Conservation (phyloP, 805 yeast genomes). For the Starmerella roubikii region DNA sequence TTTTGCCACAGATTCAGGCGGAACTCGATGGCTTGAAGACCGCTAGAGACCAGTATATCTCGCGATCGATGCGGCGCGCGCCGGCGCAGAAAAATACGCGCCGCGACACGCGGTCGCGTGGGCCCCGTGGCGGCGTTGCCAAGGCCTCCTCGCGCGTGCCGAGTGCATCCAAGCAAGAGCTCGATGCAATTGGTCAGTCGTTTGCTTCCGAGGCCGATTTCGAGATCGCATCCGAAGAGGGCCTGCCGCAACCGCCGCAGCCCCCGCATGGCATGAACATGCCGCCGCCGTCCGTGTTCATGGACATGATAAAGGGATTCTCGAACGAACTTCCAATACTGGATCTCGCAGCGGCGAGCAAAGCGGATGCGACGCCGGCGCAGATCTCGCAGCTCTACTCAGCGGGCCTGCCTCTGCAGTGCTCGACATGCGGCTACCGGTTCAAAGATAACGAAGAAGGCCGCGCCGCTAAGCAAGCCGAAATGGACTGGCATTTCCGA, state of each 20-base stretch:
- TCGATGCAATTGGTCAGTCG: not conserved
- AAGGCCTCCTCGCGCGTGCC: not conserved
- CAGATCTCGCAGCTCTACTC: slow-evolving; percentile 32
- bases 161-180: not conserved
- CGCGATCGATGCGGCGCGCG: not conserved
- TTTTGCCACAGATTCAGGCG: slow-evolving; percentile 22
- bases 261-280: too few relatives aligned
- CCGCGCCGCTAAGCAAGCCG: slow-evolving; percentile 40
- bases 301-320: not conserved
- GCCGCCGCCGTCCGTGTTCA: not conserved
- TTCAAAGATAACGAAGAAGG: slow-evolving; percentile 52
- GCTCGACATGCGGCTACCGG: slow-evolving; percentile 82
- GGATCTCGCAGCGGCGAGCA: slow-evolving; percentile 25
- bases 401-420: slow-evolving; percentile 58
- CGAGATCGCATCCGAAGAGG: too few relatives aligned
- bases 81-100: not conserved
- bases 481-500: slow-evolving; percentile 93
- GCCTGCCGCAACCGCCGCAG: too few relatives aligned
- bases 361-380: slow-evolving; percentile 24
- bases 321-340: slow-evolving; percentile 12
- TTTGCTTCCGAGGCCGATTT: slow-evolving; percentile 1
- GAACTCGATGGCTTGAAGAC: slow-evolving; percentile 20
- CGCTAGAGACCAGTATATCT: slow-evolving; percentile 3
- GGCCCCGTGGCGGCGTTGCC: not conserved
- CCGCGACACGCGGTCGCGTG: not conserved